Conservation (phyloP, 345 rosid species). For the Citrus inodora region DNA sequence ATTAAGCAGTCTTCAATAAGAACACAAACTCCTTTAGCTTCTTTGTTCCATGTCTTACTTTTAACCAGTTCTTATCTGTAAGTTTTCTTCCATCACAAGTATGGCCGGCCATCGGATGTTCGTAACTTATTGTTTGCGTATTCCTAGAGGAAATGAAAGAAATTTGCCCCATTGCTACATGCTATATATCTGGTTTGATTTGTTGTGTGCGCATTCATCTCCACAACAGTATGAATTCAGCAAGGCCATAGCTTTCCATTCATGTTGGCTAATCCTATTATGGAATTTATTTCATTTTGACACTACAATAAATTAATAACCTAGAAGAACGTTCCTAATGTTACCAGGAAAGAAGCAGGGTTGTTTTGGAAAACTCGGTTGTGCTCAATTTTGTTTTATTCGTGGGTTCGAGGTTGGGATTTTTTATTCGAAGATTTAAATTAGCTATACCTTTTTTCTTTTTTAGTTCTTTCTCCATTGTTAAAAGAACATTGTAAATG, state of each 20-base stretch:
- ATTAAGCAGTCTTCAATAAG: conserved; percentile 4
- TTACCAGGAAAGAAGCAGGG: background rate
- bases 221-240: background rate
- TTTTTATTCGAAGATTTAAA: too few relatives aligned
- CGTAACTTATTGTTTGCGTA: background rate
- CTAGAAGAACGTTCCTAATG: background rate
- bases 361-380: background rate
- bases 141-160: background rate
- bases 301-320: background rate
- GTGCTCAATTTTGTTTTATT: background rate
- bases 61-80: background rate
- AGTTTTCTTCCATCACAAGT: too few relatives aligned
- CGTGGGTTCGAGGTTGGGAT: too few relatives aligned
- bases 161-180: background rate
- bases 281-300: background rate
- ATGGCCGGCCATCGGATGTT: background rate
- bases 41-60: background rate
- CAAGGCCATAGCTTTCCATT: background rate
- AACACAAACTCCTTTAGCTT: background rate
- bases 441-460: too few relatives aligned
- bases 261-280: background rate
- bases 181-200: too few relatives aligned
- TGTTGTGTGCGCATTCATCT: too few relatives aligned
- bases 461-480: background rate
- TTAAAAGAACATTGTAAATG: too few relatives aligned